Base-by-base conservation (phyloP, 129 eudicot species). In the Dittrichia graveolens region DNA sequence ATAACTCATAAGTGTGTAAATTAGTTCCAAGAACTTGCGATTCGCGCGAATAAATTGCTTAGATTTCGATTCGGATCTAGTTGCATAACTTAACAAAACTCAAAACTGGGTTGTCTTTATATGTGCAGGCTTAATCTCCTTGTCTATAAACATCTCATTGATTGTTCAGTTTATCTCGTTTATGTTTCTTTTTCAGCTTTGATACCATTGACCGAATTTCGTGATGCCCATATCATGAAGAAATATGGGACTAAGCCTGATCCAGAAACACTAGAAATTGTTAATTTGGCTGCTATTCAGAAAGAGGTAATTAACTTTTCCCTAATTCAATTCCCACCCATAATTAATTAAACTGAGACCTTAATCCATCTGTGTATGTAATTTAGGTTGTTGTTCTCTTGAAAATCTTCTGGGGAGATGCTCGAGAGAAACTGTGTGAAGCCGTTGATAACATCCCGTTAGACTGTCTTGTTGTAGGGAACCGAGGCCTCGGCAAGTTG, bases 351-450 rank as follows among this genome's bases (percentile, higher is more conserved):
- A 24, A 24, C 31, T 24, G 2, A 24, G 31, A 24, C 31, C 31
- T 24, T 24, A 24, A 24, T 24, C 31, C 31, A 24, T 24, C 31
- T 24, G 31, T 24, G 31, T 24, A 24, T 24, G 31, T 24, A 24
- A 24, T 77, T 54, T 78, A 90, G 96, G 55, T 87, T 10, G 43
- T 9, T 18, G 88, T 81, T 79, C 65, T 93, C 8, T 2, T 87
- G 95, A 93, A 90, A 75, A 84, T 94, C 72, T 94, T 60, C 63
- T 90, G 96, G 91, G 99, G 99, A 68, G 99, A 94, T 87, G 78
- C 98, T 19, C 80, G 98, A 9, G 98, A 89, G 82, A 92, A 89
- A 83, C 31, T 92, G 34, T 83, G 89, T 34, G 96, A 87, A 78
- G 82, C 98, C 1, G 77, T 92, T 24, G 95, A 85, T 42, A 69